Evolutionary conservation across 495 filamentous ascomycete species (phyloP).

Genomic region (Bombardia bombarda): DNA sequence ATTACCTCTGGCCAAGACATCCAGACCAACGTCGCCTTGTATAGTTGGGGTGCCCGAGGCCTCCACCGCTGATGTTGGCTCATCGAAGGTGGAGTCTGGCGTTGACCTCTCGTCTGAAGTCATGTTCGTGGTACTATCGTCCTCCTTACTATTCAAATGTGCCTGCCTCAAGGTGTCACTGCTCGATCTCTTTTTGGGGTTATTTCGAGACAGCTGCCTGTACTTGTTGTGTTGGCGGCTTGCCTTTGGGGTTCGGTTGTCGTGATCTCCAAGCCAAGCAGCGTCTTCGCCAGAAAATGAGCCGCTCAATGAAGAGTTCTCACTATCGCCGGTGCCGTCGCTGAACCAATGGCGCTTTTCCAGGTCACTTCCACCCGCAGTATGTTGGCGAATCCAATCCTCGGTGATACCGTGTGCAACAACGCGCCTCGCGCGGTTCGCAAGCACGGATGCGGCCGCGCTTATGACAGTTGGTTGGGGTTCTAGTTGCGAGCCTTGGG

Average conservation of each 20-base stretch:
- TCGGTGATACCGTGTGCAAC: constrained; percentile 58
- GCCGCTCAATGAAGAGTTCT: constrained; percentile 55
- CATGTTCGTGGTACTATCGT: constrained; percentile 25
- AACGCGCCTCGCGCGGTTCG: constrained; percentile 44
- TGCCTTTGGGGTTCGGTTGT: constrained; percentile 31
- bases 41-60: constrained; percentile 20
- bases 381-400: constrained; percentile 72
- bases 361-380: constrained; percentile 49
- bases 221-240: constrained; percentile 28
- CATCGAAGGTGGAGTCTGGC: constrained; percentile 25
- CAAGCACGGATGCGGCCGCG: constrained; percentile 44
- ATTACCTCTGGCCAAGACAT: constrained; percentile 20
- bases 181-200: constrained; percentile 44
- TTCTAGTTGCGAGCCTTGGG: constrained; percentile 24
- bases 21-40: constrained; percentile 11
- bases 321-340: constrained; percentile 60
- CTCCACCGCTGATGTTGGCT: constrained; percentile 6
- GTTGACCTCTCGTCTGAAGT: constrained; percentile 23
- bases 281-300: constrained; percentile 40
- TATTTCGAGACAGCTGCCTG: constrained; percentile 31
- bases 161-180: constrained; percentile 59
- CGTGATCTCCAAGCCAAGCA: constrained; percentile 33
- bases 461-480: constrained; percentile 36
- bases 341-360: constrained; percentile 67
- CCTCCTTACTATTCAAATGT: constrained; percentile 37